Conservation (phyloP, 345 rosid species). For the Eutrema japonicum region DNA sequence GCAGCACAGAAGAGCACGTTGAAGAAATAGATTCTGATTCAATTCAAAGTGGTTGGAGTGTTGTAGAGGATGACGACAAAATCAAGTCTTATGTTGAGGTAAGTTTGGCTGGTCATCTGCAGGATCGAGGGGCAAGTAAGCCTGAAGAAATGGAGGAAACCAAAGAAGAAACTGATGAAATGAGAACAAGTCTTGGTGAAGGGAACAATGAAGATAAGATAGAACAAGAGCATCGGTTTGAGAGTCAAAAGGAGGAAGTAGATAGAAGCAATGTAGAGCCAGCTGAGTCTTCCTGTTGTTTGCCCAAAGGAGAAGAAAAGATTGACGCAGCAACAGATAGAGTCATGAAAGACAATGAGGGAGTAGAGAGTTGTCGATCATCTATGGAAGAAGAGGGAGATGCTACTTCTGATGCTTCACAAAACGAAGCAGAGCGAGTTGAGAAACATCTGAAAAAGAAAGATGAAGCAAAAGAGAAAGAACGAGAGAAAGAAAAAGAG, state of each 20-base stretch:
- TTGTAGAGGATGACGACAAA: slow-evolving; percentile 39
- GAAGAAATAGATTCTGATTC: slow-evolving; percentile 52
- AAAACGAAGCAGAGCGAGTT: slow-evolving; percentile 50
- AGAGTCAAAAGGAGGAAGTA: slow-evolving; percentile 37
- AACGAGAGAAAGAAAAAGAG: slow-evolving; percentile 67
- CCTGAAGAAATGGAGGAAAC: slow-evolving; percentile 44
- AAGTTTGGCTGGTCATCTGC: slow-evolving; percentile 31
- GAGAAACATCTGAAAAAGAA: slow-evolving; percentile 47
- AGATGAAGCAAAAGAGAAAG: slow-evolving; percentile 59
- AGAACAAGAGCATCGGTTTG: slow-evolving; percentile 34
- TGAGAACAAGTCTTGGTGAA: slow-evolving; percentile 18
- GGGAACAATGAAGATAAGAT: slow-evolving; percentile 30
- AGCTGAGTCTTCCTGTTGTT: slow-evolving; percentile 43
- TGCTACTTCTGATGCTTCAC: slow-evolving; percentile 45
- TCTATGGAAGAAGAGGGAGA: slow-evolving; percentile 50
- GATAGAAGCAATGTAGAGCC: slow-evolving; percentile 39
- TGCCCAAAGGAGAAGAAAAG: slow-evolving; percentile 39
- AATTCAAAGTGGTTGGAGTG: slow-evolving; percentile 48
- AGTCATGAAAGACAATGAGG: slow-evolving; percentile 40
- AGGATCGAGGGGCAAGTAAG: slow-evolving; percentile 45
- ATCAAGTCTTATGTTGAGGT: slow-evolving; percentile 22
- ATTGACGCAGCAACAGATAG: slow-evolving; percentile 38
- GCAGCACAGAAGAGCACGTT: slow-evolving; percentile 45
- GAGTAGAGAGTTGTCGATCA: slow-evolving; percentile 49
- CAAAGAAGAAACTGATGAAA: slow-evolving; percentile 38